These are phyloP conservation scores for Glycine tomentella DNA, from an alignment of 306 rosid genomes.

Conservation along the genomic window DNA sequence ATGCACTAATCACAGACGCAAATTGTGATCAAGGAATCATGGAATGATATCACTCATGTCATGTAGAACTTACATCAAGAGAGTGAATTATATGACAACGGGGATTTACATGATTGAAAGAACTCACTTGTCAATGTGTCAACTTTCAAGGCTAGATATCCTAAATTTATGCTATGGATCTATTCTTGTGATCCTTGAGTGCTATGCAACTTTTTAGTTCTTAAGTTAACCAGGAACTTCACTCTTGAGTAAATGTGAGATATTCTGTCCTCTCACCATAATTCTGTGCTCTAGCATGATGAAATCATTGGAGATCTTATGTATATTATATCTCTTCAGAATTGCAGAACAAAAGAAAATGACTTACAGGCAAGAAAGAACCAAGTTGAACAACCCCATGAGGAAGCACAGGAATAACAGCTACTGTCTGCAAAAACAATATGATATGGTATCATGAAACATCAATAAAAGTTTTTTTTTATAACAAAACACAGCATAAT, in stretches of 20 bases:
- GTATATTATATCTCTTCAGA: conserved; percentile 26
- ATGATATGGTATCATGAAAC: conserved; percentile 24
- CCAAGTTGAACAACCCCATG: conserved; percentile 96
- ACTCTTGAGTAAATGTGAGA: conserved; percentile 18
- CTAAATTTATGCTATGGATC: conserved; percentile 1
- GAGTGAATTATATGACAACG: not conserved
- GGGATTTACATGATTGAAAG: not conserved
- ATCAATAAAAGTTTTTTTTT: not conserved
- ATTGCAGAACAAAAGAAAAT: conserved; percentile 25
- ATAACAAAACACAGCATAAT: conserved; percentile 31
- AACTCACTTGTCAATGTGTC: not conserved
- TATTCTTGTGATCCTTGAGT: not conserved
- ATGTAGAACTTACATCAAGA: not conserved
- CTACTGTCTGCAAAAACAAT: conserved; percentile 74
- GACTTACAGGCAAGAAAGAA: conserved; percentile 77
- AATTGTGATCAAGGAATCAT: not conserved
- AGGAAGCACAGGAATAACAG: conserved; percentile 90
- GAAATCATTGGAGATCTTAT: conserved; percentile 15
- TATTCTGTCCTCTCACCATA: conserved; percentile 31
- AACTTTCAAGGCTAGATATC: not conserved
- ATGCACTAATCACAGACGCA: not conserved
- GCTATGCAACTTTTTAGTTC: not conserved
- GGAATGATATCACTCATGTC: conserved; percentile 7
- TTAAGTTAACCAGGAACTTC: not conserved
- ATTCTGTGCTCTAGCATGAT: conserved; percentile 13